Evolutionary conservation across 2,329 filamentous ascomycete species (phyloP).

Genomic region (Chaetomium globosum): DNA sequence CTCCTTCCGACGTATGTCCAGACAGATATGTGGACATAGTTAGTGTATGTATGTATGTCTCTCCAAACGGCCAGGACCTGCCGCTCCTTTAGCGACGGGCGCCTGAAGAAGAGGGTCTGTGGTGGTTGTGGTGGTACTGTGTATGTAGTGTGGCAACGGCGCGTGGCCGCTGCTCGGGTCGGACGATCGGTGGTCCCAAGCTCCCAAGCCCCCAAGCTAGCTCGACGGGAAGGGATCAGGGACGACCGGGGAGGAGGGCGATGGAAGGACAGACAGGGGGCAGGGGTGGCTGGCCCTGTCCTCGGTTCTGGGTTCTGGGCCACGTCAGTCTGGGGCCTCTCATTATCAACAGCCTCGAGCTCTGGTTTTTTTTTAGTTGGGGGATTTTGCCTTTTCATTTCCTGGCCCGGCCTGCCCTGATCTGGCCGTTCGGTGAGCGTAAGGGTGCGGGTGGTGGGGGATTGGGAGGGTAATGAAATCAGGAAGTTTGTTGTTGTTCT

Average conservation of each 20-base stretch:
- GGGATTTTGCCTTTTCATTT: no score
- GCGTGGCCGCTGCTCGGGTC: neutral
- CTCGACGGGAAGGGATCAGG: neutral
- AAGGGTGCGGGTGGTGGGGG: neutral
- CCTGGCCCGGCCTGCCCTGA: neutral
- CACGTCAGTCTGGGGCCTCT: constrained; percentile 9
- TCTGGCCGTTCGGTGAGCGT: neutral
- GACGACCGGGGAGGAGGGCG: neutral
- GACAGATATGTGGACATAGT: neutral
- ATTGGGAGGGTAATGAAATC: neutral
- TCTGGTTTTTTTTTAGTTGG: neutral
- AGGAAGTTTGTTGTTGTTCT: neutral
- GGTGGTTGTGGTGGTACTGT: neutral
- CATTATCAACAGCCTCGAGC: constrained; percentile 13
- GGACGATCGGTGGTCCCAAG: neutral
- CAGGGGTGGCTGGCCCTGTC: neutral
- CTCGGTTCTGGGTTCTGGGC: neutral
- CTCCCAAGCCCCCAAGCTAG: no score
- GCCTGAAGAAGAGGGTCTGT: neutral
- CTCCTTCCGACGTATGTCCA: no score
- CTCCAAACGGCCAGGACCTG: neutral
- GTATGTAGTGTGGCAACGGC: no score
- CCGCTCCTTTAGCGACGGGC: neutral
- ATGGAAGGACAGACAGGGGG: neutral
- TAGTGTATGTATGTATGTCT: neutral